Evolutionary conservation across 1,284 basidiomycete genomes (phyloP).

Genomic region (Kwoniella shivajii): DNA sequence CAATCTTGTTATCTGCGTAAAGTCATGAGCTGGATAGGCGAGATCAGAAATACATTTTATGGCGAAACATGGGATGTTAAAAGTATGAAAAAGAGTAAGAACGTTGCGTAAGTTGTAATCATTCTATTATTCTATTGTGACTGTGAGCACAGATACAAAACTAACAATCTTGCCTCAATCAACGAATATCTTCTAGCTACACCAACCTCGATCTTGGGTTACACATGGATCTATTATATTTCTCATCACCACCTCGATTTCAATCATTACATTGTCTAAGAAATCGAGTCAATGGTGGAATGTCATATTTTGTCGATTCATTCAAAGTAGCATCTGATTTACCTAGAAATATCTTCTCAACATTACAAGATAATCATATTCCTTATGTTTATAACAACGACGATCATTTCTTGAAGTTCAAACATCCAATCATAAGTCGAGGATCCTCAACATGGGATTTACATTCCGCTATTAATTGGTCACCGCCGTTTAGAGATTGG

Average conservation of each 20-base stretch:
- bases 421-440: constrained; percentile 75
- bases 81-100: constrained; percentile 71
- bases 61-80: constrained; percentile 89
- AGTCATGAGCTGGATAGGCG: constrained; percentile 70
- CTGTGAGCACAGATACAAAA: background rate
- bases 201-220: constrained; percentile 86
- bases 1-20: constrained; percentile 66
- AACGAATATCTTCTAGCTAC: constrained; percentile 59
- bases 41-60: constrained; percentile 86
- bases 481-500: constrained; percentile 84
- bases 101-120: constrained; percentile 66
- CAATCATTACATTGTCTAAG: constrained; percentile 86
- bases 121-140: background rate
- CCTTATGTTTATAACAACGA: constrained; percentile 91
- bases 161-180: background rate
- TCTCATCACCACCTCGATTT: constrained; percentile 79
- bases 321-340: constrained; percentile 68
- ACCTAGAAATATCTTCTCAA: constrained; percentile 57
- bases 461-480: constrained; percentile 74
- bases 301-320: constrained; percentile 86
- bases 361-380: constrained; percentile 67
- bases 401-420: constrained; percentile 75
- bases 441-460: constrained; percentile 6
- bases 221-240: constrained; percentile 94
- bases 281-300: constrained; percentile 80